phyloP scores from a whole-genome alignment of 371 early-diverging fungal genomes.

The Batrachochytrium dendrobatidis region DNA sequence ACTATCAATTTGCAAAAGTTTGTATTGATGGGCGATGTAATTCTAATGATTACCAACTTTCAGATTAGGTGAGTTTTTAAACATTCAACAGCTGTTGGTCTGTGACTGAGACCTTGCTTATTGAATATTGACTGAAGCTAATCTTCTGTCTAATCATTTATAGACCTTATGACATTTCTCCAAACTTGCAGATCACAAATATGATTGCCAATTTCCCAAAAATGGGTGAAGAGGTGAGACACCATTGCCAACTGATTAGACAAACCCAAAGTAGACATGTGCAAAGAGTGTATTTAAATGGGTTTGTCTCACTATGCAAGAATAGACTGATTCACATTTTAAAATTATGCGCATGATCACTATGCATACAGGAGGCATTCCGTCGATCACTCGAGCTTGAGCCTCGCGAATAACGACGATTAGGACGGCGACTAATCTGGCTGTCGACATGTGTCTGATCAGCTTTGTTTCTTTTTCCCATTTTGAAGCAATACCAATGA shows the following conservation, averaged over 20 bases:
- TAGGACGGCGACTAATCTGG: background rate
- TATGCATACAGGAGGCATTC: background rate
- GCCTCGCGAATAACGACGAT: background rate
- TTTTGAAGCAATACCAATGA: constrained; percentile 79
- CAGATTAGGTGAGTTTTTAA: constrained; percentile 14
- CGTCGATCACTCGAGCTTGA: background rate
- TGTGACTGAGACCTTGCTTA: constrained; percentile 20
- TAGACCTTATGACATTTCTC: background rate
- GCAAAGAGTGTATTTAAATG: too few species aligned
- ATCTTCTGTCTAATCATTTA: background rate
- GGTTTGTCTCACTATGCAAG: too few species aligned
- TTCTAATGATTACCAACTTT: constrained; percentile 32
- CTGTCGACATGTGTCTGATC: background rate
- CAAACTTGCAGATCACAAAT: too few species aligned
- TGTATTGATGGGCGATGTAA: constrained; percentile 35
- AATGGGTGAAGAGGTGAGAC: too few species aligned
- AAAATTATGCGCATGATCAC: too few species aligned
- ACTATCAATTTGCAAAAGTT: constrained; percentile 34
- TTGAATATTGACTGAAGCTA: background rate
- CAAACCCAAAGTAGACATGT: too few species aligned
- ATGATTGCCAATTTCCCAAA: too few species aligned
- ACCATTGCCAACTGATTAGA: too few species aligned
- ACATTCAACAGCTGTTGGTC: background rate
- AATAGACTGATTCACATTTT: too few species aligned
- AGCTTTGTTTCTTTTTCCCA: constrained; percentile 42